A percentile compares a stretch with the other conserved stretches of the same genome.
Evolutionary conservation across 1,139 yeast species (phyloP).

Genomic region (Debaryomyces singareniensis): DNA sequence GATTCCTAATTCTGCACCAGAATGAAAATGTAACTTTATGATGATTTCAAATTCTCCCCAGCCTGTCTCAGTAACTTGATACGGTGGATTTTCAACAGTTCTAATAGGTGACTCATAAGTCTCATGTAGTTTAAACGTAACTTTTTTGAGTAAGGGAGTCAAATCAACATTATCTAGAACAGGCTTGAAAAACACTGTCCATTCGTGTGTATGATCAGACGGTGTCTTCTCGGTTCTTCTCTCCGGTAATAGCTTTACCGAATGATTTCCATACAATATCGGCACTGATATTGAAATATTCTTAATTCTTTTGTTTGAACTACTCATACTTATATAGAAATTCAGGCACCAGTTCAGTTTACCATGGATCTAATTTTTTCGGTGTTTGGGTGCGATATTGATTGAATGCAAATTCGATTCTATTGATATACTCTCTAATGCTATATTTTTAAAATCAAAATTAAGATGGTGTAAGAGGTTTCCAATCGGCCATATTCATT

Average conservation of each 20-base stretch:
- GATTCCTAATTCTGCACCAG: slow-evolving; percentile 57
- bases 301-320: slow-evolving; percentile 34
- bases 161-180: slow-evolving; percentile 72
- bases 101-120: slow-evolving; percentile 85
- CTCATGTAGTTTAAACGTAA: slow-evolving; percentile 90
- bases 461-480: slow-evolving; percentile 49
- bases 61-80: slow-evolving; percentile 94
- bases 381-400: neutral
- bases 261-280: slow-evolving; percentile 79
- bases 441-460: too few species aligned
- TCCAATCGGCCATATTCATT: slow-evolving; percentile 48
- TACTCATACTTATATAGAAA: too few species aligned
- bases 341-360: too few species aligned
- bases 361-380: too few species aligned
- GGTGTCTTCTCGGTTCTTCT: slow-evolving; percentile 68
- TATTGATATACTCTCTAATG: neutral
- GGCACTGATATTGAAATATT: slow-evolving; percentile 82
- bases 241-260: slow-evolving; percentile 62
- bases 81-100: slow-evolving; percentile 83
- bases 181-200: slow-evolving; percentile 92
- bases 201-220: slow-evolving; percentile 84
- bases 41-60: slow-evolving; percentile 99
- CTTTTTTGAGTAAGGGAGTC: slow-evolving; percentile 79
- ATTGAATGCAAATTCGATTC: neutral
- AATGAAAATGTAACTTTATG: slow-evolving; percentile 77